Evolutionary conservation across 2,329 filamentous ascomycete species (phyloP), one percentile per base, ranked within the genome.

Genomic region (Nannizziopsis arthrosporioides): DNA sequence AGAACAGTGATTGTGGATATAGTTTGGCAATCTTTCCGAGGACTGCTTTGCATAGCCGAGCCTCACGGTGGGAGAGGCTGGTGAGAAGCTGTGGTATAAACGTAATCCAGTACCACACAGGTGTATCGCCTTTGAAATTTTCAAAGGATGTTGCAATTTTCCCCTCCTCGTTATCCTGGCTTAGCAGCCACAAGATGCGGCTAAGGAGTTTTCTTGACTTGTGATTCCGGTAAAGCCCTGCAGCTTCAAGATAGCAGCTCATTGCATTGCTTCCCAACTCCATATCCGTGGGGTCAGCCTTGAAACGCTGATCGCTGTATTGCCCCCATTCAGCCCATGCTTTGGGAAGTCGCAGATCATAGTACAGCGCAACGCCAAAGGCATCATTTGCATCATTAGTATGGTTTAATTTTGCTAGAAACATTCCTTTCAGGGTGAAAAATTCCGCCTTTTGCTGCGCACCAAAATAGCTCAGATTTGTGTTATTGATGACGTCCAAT

Each of bases 321-420:
- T 94, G 88, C 44, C 92, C 92, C 92, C 92, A 98, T 70, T 98
- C 92, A 12, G 92, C 90, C 92, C 92, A 98, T 2, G 92, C 92
- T 68, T 98, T 98, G 3, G 92, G 85, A 43, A 94, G 78, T 57
- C 88, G 84, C 56, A 98, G 86, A 59, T 98, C 93, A 58, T 94
- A 96, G 69, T 90, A 96, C 51, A 98, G 68, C 0, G 92, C 93
- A 44, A 89, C 93, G 43, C 92, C 92, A 62, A 94, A 98, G 0
- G 93, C 90, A 51, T 87, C 83, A 57, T 94, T 89, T 4, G 92
- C 89, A 52, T 98, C 92, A 2, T 85, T 83, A 62, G 88, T 88
- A 58, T 95, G 85, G 49, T 82, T 82, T 8, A 98, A 76, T 65
- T 94, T 95, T 63, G 93, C 92, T 39, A 96, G 72, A 73, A 98